A percentile compares a stretch with the other conserved stretches of the same genome.
phyloP scores from a whole-genome alignment of 1,139 yeast species.

The Sugiyamaella paludigena region DNA sequence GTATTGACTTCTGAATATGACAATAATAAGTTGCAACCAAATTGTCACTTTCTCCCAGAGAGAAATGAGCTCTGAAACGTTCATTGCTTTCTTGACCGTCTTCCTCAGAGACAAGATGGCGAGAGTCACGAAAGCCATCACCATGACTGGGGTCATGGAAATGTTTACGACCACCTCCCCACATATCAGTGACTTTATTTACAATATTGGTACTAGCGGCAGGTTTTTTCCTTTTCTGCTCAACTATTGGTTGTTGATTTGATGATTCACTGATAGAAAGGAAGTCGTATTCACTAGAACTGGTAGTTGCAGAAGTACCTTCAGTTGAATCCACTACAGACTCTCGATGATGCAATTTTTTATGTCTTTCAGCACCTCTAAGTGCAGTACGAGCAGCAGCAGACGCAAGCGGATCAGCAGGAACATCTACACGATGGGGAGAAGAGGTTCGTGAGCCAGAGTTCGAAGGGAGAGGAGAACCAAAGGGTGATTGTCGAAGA shows the following conservation, averaged over 20 bases:
- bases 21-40: conserved; percentile 70
- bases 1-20: conserved; percentile 67
- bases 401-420: conserved; percentile 3
- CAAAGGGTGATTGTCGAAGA: no score
- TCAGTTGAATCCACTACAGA: conserved; percentile 1
- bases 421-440: not conserved
- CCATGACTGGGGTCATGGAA: conserved; percentile 42
- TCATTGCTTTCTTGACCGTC: conserved; percentile 48
- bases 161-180: conserved; percentile 65
- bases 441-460: not conserved
- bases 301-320: conserved; percentile 13
- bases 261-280: conserved; percentile 18
- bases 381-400: conserved; percentile 8
- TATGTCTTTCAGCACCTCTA: not conserved
- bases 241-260: conserved; percentile 4
- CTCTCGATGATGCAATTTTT: not conserved
- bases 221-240: conserved; percentile 12
- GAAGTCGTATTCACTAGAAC: conserved; percentile 18
- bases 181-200: conserved; percentile 51
- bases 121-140: conserved; percentile 38
- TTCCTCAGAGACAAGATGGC: conserved; percentile 46
- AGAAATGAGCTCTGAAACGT: conserved; percentile 64
- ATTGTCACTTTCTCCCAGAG: conserved; percentile 51
- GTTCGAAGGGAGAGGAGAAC: no score
- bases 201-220: conserved; percentile 18